A percentile compares a stretch with the other conserved stretches of the same genome.
Conservation (phyloP, 1,139 yeast species). For the Magnusiomyces starmeri region DNA sequence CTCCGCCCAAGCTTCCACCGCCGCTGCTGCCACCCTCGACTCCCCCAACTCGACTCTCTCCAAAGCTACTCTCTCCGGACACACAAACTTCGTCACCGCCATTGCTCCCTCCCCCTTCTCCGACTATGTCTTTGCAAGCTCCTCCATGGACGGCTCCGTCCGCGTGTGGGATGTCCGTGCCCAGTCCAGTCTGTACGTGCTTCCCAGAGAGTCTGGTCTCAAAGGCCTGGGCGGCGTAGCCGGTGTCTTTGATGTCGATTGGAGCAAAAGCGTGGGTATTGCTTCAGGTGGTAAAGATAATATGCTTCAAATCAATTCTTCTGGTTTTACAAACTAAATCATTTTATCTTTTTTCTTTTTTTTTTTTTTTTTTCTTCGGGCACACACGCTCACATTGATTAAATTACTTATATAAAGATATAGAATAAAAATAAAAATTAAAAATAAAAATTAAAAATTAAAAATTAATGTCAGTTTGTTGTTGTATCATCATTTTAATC, state of each 20-base stretch:
- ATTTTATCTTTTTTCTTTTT: not conserved
- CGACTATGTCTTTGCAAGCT: constrained; percentile 70
- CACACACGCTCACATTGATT: not conserved
- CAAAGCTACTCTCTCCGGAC: constrained; percentile 73
- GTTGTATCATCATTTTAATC: not conserved
- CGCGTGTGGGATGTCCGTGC: constrained; percentile 95
- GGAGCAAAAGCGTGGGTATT: constrained; percentile 76
- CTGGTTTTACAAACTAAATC: constrained; percentile 6
- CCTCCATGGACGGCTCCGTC: constrained; percentile 92
- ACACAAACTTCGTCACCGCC: constrained; percentile 81
- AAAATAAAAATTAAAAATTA: not conserved
- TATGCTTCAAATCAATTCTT: constrained; percentile 69
- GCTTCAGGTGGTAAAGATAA: constrained; percentile 93
- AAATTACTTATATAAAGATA: not conserved
- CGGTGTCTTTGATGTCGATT: constrained; percentile 80
- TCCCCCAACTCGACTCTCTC: constrained; percentile 38
- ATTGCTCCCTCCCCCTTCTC: constrained; percentile 67
- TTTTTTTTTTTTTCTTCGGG: not conserved
- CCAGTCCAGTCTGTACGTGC: constrained; percentile 76
- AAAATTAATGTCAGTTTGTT: not conserved
- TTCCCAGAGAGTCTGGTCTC: constrained; percentile 52
- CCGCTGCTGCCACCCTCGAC: constrained; percentile 15
- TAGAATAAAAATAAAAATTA: not conserved
- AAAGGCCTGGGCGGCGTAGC: constrained; percentile 27
- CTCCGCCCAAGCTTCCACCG: constrained; percentile 18